These are phyloP conservation scores for Phialophora tarda DNA, from an alignment of 2,329 filamentous ascomycete genomes.

Conservation along the genomic window DNA sequence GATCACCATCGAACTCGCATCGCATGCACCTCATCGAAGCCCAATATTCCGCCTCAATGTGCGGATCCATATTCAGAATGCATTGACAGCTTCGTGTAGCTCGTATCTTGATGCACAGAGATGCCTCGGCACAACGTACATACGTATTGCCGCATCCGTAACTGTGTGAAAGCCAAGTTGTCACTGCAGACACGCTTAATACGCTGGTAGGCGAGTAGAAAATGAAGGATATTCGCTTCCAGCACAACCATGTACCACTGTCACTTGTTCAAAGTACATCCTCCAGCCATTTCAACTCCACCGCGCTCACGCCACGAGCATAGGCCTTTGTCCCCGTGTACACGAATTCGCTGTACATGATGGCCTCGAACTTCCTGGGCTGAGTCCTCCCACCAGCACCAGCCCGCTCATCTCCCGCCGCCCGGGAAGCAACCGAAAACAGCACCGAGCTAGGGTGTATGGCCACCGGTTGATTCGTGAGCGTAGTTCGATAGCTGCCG, in stretches of 20 bases:
- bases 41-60: neutral
- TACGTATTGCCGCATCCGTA: neutral
- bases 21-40: neutral
- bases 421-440: slow-evolving; percentile 26
- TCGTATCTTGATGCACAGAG: too few species aligned
- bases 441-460: slow-evolving; percentile 55
- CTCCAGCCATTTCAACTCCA: slow-evolving; percentile 65
- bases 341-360: slow-evolving; percentile 70
- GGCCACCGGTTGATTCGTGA: slow-evolving; percentile 66
- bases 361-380: slow-evolving; percentile 49
- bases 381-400: slow-evolving; percentile 12
- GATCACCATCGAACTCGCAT: neutral
- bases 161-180: neutral
- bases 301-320: slow-evolving; percentile 65
- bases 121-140: neutral
- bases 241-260: neutral
- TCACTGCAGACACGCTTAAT: neutral
- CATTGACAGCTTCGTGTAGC: neutral
- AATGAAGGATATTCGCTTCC: neutral
- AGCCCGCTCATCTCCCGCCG: neutral
- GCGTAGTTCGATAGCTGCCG: slow-evolving; percentile 63
- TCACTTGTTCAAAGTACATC: neutral
- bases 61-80: neutral
- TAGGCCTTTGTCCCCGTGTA: slow-evolving; percentile 68
- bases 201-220: neutral